Conservation (phyloP, 2,329 filamentous ascomycete genomes). For the Pyrenophora seminiperda region DNA sequence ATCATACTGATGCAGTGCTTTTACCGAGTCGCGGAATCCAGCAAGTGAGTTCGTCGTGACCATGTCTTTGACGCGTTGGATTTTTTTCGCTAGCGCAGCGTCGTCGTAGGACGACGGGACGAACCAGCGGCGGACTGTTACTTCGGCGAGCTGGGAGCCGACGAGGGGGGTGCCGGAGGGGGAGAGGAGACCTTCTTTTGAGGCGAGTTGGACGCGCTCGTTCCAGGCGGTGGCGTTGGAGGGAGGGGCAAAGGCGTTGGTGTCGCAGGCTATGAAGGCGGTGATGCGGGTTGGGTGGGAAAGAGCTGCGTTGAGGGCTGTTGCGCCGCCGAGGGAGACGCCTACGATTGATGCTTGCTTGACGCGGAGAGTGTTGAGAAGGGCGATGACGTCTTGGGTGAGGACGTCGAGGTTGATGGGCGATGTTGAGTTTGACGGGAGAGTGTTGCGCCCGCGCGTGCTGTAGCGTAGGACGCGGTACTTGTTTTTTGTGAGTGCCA, state of each 20-base stretch:
- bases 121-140: conserved; percentile 80
- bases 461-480: conserved; percentile 80
- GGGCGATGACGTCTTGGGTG: conserved; percentile 66
- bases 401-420: conserved; percentile 65
- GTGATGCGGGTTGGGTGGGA: conserved; percentile 64
- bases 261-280: conserved; percentile 76
- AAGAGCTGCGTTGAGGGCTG: conserved; percentile 73
- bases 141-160: conserved; percentile 65
- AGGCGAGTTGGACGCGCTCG: conserved; percentile 72
- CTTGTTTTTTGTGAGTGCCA: conserved; percentile 59
- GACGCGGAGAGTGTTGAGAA: conserved; percentile 74
- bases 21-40: conserved; percentile 70
- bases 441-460: conserved; percentile 68
- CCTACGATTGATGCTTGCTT: conserved; percentile 70
- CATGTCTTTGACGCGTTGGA: conserved; percentile 68
- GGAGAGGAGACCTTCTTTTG: conserved; percentile 55
- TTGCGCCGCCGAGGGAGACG: conserved; percentile 81
- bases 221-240: conserved; percentile 81
- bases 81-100: conserved; percentile 55
- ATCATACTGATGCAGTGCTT: conserved; percentile 75
- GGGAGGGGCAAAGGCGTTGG: conserved; percentile 72
- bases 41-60: conserved; percentile 71
- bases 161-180: conserved; percentile 61
- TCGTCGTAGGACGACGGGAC: conserved; percentile 62
- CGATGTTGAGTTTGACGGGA: conserved; percentile 50